Evolutionary conservation across 106 monocot species (phyloP), one percentile per base, ranked within the genome.

Genomic region (Ottelia alismoides): DNA sequence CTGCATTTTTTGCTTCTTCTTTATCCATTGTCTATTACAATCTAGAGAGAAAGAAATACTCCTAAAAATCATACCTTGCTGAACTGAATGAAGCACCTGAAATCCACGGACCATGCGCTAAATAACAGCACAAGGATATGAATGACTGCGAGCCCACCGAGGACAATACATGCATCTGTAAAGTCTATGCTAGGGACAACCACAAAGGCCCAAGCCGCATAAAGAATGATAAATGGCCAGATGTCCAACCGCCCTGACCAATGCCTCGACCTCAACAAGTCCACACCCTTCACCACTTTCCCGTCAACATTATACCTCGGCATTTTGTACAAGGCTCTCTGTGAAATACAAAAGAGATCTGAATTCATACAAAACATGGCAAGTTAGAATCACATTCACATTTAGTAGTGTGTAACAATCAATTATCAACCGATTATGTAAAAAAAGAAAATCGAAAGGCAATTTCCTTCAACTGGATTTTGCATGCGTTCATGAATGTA

Each of bases 31-130:
- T n/a, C n/a, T n/a, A n/a, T n/a, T n/a, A 31, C 21, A 56, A 31
- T 31, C 2, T 29, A 3, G 25, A 12, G 6, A 25, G 18, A 17
- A 1, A 27, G 2, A 7, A 51, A 16, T 1, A 26, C 25, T 7
- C 14, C 11, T 5, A 19, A 26, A 4, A 11, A 2, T 18, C 27
- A 16, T 62, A 85, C 96, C 96, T 79, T 96, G 11, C 55, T 57
- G 72, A 78, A 89, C 72, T 81, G 88, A 9, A 96, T 89, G 31
- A 89, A 72, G 50, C 83, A 75, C 56, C 68, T 59, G 78, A 96
- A 96, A 64, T 89, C 79, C 20, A 96, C 76, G 11, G 88, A 96
- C 96, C 96, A 96, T 25, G 84, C 78, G 6, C 88, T 88, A 51
- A 96, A 96, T 21, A 96, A 85, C n/a, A 88, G 57, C 25, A 82